These are phyloP conservation scores for Phytophthora hybrid DNA, from an alignment of 352 stramenopile species.

Conservation along the genomic window DNA sequence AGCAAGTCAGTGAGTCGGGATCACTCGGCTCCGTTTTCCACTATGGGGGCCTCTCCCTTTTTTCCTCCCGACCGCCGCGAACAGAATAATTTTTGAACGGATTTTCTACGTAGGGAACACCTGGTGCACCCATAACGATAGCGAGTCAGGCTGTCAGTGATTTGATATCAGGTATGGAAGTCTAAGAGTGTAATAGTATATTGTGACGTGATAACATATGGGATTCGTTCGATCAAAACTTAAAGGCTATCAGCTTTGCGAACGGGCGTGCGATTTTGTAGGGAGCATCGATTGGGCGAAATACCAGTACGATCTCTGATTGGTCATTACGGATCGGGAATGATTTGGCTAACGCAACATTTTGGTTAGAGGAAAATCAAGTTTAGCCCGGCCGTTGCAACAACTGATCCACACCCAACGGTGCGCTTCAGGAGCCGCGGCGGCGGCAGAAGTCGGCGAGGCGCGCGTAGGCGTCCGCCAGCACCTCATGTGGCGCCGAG, in stretches of 20 bases:
- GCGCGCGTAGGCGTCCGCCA: constrained; percentile 70
- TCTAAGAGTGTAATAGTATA: background rate
- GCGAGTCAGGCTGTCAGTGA: background rate
- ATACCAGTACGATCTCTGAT: background rate
- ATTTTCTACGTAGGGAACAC: constrained; percentile 20
- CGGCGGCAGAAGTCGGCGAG: constrained; percentile 70
- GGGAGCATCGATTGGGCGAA: constrained; percentile 29
- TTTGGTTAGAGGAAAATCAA: background rate
- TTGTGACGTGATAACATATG: too few relatives aligned
- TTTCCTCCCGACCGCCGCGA: background rate
- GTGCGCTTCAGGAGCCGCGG: constrained; percentile 28
- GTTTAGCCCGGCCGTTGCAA: background rate
- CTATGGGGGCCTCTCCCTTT: constrained; percentile 14
- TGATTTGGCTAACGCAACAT: constrained; percentile 10
- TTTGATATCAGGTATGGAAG: background rate
- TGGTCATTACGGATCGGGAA: constrained; percentile 3
- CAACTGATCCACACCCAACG: background rate
- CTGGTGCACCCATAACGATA: constrained; percentile 33
- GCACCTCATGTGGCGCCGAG: constrained; percentile 68
- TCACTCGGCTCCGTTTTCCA: constrained; percentile 26
- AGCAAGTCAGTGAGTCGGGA: constrained; percentile 20
- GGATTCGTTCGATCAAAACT: background rate
- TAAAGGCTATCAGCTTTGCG: background rate
- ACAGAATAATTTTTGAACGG: constrained; percentile 24
- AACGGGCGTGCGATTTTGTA: constrained; percentile 14